These are phyloP conservation scores for Zarea fungicola DNA, from an alignment of 2,329 filamentous ascomycete genomes.

Conservation along the genomic window DNA sequence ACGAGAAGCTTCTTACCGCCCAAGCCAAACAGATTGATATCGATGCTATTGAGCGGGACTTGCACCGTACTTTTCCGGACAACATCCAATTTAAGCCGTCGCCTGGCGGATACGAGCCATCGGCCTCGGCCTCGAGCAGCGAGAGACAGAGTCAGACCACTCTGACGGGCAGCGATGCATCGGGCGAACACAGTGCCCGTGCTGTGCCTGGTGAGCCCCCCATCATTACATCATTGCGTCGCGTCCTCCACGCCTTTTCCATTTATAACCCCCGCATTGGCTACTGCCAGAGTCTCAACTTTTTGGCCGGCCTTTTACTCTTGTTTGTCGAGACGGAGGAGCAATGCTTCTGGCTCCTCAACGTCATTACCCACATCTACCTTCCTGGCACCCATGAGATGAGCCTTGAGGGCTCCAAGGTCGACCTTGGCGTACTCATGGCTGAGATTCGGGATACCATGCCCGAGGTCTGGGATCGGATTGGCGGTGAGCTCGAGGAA, in stretches of 20 bases:
- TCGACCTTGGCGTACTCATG: constrained; percentile 93
- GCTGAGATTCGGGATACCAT: constrained; percentile 74
- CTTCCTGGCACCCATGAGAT: constrained; percentile 89
- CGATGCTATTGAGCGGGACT: constrained; percentile 88
- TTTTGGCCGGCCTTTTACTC: constrained; percentile 82
- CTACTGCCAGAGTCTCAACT: constrained; percentile 95
- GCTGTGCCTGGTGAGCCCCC: constrained; percentile 56
- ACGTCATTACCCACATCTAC: constrained; percentile 83
- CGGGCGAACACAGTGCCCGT: constrained; percentile 22
- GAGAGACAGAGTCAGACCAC: constrained; percentile 33
- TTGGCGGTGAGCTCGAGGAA: constrained; percentile 69
- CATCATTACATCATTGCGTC: constrained; percentile 75
- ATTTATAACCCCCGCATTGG: constrained; percentile 88
- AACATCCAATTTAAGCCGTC: constrained; percentile 80
- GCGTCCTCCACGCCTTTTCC: constrained; percentile 84
- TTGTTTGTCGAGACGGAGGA: constrained; percentile 86
- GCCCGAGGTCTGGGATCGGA: constrained; percentile 80
- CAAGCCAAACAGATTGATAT: constrained; percentile 66
- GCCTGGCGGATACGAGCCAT: constrained; percentile 27
- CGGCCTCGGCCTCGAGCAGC: constrained; percentile 23
- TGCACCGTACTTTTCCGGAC: constrained; percentile 92
- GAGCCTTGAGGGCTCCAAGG: constrained; percentile 84
- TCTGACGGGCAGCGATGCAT: constrained; percentile 29
- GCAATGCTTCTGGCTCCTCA: constrained; percentile 87
- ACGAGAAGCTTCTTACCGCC: constrained; percentile 62